These are phyloP conservation scores for Termitomyces sp. DNA, from an alignment of 768 basidiomycete species.

Conservation along the genomic window DNA sequence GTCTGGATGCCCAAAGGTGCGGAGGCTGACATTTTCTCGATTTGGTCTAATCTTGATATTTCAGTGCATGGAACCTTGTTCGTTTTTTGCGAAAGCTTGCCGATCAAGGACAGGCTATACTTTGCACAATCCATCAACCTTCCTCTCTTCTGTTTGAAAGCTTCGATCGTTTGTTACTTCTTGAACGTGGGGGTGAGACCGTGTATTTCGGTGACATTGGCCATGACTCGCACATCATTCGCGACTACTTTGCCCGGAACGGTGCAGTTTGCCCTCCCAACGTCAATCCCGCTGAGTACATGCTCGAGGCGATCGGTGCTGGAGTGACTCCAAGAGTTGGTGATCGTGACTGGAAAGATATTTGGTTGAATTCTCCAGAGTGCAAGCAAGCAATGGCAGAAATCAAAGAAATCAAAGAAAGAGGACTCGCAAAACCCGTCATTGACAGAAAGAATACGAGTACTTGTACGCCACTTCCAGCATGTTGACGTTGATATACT, in stretches of 20 bases:
- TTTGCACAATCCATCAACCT: slow-evolving; percentile 89
- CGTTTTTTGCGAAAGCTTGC: slow-evolving; percentile 81
- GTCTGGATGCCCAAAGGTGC: slow-evolving; percentile 38
- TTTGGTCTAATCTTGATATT: slow-evolving; percentile 27
- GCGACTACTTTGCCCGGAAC: slow-evolving; percentile 68
- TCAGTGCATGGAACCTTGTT: slow-evolving; percentile 74
- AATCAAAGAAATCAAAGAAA: slow-evolving; percentile 40
- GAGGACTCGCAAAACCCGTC: slow-evolving; percentile 37
- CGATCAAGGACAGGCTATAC: slow-evolving; percentile 80
- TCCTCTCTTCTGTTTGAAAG: slow-evolving; percentile 82
- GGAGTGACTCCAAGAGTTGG: slow-evolving; percentile 69
- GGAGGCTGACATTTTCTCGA: slow-evolving; percentile 17
- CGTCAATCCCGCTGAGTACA: slow-evolving; percentile 76
- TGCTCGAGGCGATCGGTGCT: slow-evolving; percentile 85
- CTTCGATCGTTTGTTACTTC: slow-evolving; percentile 67
- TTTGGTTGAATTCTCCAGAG: slow-evolving; percentile 77
- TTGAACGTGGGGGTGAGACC: slow-evolving; percentile 79
- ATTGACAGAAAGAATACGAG: slow-evolving; percentile 33
- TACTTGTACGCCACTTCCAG: slow-evolving; percentile 36
- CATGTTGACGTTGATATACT: neutral
- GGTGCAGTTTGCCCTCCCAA: slow-evolving; percentile 72
- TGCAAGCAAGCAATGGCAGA: slow-evolving; percentile 32
- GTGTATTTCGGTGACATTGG: slow-evolving; percentile 95
- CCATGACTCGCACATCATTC: slow-evolving; percentile 57
- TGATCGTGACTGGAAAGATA: slow-evolving; percentile 78